Evolutionary conservation across 2,329 filamentous ascomycete genomes (phyloP).

Genomic region (Rhynchosporium graminicola): DNA sequence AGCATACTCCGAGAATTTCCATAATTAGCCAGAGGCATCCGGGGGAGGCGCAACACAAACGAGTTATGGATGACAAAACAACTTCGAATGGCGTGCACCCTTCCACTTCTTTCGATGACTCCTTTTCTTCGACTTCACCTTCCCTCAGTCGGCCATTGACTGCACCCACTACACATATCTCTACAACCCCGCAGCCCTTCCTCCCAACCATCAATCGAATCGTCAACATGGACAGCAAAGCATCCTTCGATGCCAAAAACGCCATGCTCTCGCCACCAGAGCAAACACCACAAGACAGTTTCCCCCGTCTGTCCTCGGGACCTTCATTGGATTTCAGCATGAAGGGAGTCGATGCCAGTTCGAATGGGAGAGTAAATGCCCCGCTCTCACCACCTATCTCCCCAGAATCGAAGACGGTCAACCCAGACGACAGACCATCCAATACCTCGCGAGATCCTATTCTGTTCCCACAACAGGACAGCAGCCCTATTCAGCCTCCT

Average conservation of each 20-base stretch:
- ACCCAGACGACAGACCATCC: constrained; percentile 31
- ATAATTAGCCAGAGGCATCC: constrained; percentile 28
- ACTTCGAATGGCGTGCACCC: constrained; percentile 30
- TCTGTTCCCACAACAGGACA: constrained; percentile 54
- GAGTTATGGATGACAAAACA: constrained; percentile 37
- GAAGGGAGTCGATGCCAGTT: constrained; percentile 39
- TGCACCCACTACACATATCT: constrained; percentile 22
- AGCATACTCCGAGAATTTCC: constrained; percentile 31
- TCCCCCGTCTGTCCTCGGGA: constrained; percentile 37
- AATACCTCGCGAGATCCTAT: constrained; percentile 54
- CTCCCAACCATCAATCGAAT: constrained; percentile 29
- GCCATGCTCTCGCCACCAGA: constrained; percentile 66
- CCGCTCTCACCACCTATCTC: constrained; percentile 62
- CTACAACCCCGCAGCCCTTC: constrained; percentile 29
- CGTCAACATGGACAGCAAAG: constrained; percentile 33
- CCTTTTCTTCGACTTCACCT: constrained; percentile 29
- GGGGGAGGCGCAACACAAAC: constrained; percentile 30
- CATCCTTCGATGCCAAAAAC: constrained; percentile 40
- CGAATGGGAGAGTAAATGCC: constrained; percentile 42
- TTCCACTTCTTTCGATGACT: constrained; percentile 38
- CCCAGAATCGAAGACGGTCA: constrained; percentile 44
- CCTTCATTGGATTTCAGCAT: constrained; percentile 34
- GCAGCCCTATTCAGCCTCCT: constrained; percentile 48
- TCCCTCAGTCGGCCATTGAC: constrained; percentile 26
- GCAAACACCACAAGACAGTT: constrained; percentile 54